Conservation (phyloP, 1,284 basidiomycete genomes). For the Porogramme epimiltina region DNA sequence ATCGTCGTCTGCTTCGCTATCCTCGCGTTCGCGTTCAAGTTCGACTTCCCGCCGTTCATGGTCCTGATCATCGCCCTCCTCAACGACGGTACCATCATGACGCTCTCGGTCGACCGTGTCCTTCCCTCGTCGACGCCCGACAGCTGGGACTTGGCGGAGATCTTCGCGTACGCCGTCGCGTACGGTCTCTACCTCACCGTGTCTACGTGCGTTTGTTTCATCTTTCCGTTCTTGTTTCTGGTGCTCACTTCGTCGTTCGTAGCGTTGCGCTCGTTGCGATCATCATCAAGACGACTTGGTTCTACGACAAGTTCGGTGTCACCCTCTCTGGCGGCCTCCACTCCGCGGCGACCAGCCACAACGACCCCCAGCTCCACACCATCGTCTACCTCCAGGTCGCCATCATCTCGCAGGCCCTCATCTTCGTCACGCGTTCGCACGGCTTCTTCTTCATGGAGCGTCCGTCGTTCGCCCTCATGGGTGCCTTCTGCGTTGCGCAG, state of each 20-base stretch:
- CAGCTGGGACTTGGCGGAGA: conserved; percentile 95
- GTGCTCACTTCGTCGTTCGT: conserved; percentile 42
- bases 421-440: conserved; percentile 96
- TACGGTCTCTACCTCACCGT: conserved; percentile 93
- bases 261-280: conserved; percentile 76
- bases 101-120: conserved; percentile 95
- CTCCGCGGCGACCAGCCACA: conserved; percentile 46
- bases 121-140: conserved; percentile 91
- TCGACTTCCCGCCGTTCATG: conserved; percentile 99
- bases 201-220: conserved; percentile 68
- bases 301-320: conserved; percentile 87
- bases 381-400: conserved; percentile 92
- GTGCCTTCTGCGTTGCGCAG: conserved; percentile 92
- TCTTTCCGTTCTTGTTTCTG: conserved; percentile 19
- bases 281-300: conserved; percentile 89
- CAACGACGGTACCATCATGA: conserved; percentile 99
- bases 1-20: conserved; percentile 97
- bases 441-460: conserved; percentile 99
- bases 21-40: conserved; percentile 94
- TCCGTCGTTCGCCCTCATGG: conserved; percentile 86
- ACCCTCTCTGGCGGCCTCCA: conserved; percentile 43
- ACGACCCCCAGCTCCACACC: conserved; percentile 80
- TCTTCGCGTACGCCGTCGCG: conserved; percentile 93
- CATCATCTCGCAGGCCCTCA: conserved; percentile 97
- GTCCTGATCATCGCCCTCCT: conserved; percentile 95